Conservation (phyloP, 2,329 filamentous ascomycete species). For the Aspergillus aculeatus region DNA sequence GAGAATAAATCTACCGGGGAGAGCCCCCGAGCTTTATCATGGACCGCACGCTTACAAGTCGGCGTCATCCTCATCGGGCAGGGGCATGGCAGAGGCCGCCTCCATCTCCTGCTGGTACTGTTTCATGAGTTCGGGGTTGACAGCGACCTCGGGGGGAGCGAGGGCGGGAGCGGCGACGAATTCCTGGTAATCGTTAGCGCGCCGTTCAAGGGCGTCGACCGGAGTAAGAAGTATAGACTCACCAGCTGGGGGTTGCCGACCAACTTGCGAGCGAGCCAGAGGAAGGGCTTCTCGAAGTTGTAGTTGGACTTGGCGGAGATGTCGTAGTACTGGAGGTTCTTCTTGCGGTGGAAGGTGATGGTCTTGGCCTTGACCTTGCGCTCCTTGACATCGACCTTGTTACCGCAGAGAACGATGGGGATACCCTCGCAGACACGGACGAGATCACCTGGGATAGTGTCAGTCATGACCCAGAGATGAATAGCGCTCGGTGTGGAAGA, state of each 20-base stretch:
- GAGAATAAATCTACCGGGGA: slow-evolving; percentile 5
- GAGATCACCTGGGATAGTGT: slow-evolving; percentile 69
- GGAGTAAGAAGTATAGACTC: slow-evolving; percentile 39
- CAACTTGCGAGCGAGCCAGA: slow-evolving; percentile 98
- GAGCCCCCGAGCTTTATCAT: slow-evolving; percentile 11
- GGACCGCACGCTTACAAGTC: slow-evolving; percentile 44
- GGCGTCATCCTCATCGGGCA: slow-evolving; percentile 91
- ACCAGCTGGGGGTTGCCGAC: slow-evolving; percentile 88
- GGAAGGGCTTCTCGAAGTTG: slow-evolving; percentile 99
- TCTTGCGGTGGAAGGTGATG: slow-evolving; percentile 99
- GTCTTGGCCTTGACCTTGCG: slow-evolving; percentile 99
- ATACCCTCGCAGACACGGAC: slow-evolving; percentile 99
- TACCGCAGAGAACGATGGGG: slow-evolving; percentile 94
- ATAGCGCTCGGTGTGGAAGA: neutral
- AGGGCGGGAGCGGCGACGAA: slow-evolving; percentile 95
- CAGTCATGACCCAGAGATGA: slow-evolving; percentile 14
- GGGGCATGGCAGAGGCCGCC: slow-evolving; percentile 73
- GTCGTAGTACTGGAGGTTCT: slow-evolving; percentile 99
- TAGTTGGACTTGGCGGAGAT: slow-evolving; percentile 99
- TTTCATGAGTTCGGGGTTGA: slow-evolving; percentile 78
- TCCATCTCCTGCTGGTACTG: slow-evolving; percentile 89
- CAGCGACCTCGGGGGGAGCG: slow-evolving; percentile 85
- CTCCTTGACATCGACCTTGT: slow-evolving; percentile 99
- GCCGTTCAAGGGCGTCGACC: slow-evolving; percentile 20
- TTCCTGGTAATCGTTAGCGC: slow-evolving; percentile 59